A percentile compares a stretch with the other conserved stretches of the same genome.
phyloP scores from a whole-genome alignment of 305 asterid genomes.

The Ruellia speciosa region DNA sequence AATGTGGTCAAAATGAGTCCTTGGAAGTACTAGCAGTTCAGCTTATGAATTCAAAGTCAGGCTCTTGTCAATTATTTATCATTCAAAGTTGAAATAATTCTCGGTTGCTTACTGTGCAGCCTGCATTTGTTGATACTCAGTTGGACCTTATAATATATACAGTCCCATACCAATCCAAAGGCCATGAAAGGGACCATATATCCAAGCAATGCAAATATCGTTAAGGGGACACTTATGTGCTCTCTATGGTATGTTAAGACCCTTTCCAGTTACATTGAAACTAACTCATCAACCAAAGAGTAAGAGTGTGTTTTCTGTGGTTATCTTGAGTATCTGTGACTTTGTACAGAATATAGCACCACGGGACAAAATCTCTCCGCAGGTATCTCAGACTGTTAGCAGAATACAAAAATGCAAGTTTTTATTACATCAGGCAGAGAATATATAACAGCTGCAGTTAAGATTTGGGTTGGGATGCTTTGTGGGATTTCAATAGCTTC shows the following conservation, averaged over 20 bases:
- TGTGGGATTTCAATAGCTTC: slow-evolving; percentile 12
- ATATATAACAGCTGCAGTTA: slow-evolving; percentile 14
- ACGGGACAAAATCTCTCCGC: not conserved
- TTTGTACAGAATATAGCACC: not conserved
- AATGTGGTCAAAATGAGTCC: slow-evolving; percentile 23
- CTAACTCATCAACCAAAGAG: too few relatives aligned
- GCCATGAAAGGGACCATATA: not conserved
- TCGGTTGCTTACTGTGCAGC: slow-evolving; percentile 31
- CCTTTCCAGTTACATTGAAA: too few relatives aligned
- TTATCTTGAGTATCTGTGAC: not conserved
- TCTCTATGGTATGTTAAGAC: too few relatives aligned
- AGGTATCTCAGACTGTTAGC: too few relatives aligned
- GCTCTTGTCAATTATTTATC: slow-evolving; percentile 19
- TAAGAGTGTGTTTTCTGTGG: not conserved
- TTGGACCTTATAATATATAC: slow-evolving; percentile 18
- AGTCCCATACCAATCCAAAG: not conserved
- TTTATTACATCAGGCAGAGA: slow-evolving; percentile 3
- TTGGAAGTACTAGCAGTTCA: slow-evolving; percentile 16
- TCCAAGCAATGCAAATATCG: too few relatives aligned
- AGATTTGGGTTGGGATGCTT: slow-evolving; percentile 1
- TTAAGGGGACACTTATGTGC: too few relatives aligned
- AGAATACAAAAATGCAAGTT: not conserved
- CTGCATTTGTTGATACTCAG: slow-evolving; percentile 34
- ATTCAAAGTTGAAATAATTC: slow-evolving; percentile 1
- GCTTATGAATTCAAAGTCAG: slow-evolving; percentile 9